Percentiles rank a stretch among this genome's conserved stretches.
phyloP scores from a whole-genome alignment of 164 flowering plant species.

The Brasenia schreberi region DNA sequence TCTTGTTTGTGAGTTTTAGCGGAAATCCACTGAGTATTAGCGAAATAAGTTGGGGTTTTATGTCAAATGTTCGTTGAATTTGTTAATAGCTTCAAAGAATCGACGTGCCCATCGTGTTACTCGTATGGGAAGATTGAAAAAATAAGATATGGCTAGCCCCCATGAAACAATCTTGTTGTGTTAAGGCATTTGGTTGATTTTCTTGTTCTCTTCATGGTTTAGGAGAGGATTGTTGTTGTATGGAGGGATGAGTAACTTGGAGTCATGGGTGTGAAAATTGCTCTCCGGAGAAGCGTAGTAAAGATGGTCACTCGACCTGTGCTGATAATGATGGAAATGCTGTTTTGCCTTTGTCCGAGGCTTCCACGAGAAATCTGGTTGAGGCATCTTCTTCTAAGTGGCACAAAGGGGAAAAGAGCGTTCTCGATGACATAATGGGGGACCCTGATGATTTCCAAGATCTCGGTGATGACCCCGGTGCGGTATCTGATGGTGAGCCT shows the following conservation, averaged over 20 bases:
- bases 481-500: background rate
- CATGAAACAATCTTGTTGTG: too few species aligned
- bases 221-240: background rate
- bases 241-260: background rate
- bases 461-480: constrained; percentile 1
- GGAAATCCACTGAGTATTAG: too few species aligned
- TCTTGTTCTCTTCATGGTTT: background rate
- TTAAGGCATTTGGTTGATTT: too few species aligned
- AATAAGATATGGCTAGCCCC: too few species aligned
- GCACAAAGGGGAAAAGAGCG: constrained; percentile 1
- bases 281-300: background rate
- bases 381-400: background rate
- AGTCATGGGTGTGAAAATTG: constrained; percentile 1
- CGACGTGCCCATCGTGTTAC: too few species aligned
- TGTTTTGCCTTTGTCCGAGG: background rate
- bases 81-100: too few species aligned
- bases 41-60: too few species aligned
- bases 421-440: constrained; percentile 1
- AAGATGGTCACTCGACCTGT: background rate
- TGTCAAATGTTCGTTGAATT: too few species aligned
- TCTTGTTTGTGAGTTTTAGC: too few species aligned
- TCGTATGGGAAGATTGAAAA: too few species aligned
- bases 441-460: constrained; percentile 1
- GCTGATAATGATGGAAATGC: background rate
- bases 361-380: background rate